A percentile compares a stretch with the other conserved stretches of the same genome.
phyloP scores from a whole-genome alignment of 768 basidiomycete species.

The Mycena chlorophos region DNA sequence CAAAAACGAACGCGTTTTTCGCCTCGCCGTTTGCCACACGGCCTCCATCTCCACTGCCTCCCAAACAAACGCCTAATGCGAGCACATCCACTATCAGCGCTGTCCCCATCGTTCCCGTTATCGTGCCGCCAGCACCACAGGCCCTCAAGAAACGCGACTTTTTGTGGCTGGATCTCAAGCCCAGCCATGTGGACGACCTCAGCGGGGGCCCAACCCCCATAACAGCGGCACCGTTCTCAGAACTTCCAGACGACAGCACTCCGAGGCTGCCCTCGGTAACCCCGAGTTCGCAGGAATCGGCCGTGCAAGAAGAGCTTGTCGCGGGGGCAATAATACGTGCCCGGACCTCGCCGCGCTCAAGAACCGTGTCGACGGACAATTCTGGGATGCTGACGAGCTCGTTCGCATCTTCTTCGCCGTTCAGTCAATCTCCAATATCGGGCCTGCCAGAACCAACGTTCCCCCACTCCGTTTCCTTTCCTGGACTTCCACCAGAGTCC shows the following conservation, averaged over 20 bases:
- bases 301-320: constrained; percentile 17
- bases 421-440: constrained; percentile 14
- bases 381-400: constrained; percentile 27
- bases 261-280: constrained; percentile 19
- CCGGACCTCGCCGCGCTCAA: constrained; percentile 24
- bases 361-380: constrained; percentile 20
- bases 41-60: constrained; percentile 36
- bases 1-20: constrained; percentile 53
- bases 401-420: constrained; percentile 11
- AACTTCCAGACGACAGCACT: constrained; percentile 19
- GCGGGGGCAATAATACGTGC: constrained; percentile 22
- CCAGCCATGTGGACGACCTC: constrained; percentile 11
- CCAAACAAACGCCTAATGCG: constrained; percentile 24
- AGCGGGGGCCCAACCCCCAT: constrained; percentile 9
- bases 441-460: constrained; percentile 13
- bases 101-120: constrained; percentile 24
- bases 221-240: too few species aligned
- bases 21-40: constrained; percentile 44
- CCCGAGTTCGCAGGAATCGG: constrained; percentile 7
- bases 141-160: constrained; percentile 13
- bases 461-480: constrained; percentile 14
- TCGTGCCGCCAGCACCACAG: constrained; percentile 17
- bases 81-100: constrained; percentile 20
- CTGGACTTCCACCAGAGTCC: constrained; percentile 15
- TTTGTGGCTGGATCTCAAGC: constrained; percentile 12